Base-by-base conservation (phyloP, 768 basidiomycete genomes). In the Termitomyces sp. region DNA sequence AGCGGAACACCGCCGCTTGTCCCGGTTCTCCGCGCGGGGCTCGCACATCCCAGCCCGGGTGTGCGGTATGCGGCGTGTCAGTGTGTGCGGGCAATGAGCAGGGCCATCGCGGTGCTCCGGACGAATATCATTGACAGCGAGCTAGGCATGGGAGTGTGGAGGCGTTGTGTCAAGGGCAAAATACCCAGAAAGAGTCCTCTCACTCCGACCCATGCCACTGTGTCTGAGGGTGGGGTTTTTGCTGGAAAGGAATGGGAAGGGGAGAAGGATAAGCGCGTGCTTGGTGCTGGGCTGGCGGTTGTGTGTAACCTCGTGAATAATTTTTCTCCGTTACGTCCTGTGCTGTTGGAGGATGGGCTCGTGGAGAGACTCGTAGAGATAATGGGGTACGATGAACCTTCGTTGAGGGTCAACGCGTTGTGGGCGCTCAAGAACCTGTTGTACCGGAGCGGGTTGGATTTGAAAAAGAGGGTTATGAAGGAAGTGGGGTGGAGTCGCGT, bases 371-470 rank as follows among this genome's bases (percentile, higher is more conserved):
- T 95, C 11, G 36, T 39, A 7, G 51, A 52, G 36, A 18, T 52
- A 6, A 27, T 52, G 54, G 54, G 41, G n/a, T 31, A 49, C 39
- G 57, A 57, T 2, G 58, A 59, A 34, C 15, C 44, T 16, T 42
- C 48, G 53, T 33, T 61, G 47, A 45, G 58, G 18, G 49, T 88
- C 31, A 93, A 85, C 61, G 84, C 88, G 0, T 67, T 95, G n/a
- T 95, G 94, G 93, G 89, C 88, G 0, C 71, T 95, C 37, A 93
- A 92, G 70, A 97, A 95, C 66, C 68, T 92, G n/a, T 68, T 93
- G 2, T 81, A 81, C 68, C 87, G 86, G 66, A 83, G 85, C 36
- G 73, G 72, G 3, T 72, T 76, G n/a, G 76, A 79, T 45, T 81
- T 82, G 53, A 94, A 92, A 71, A 73, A 73, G 44, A 73, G 78